Percentiles rank a stretch among this genome's conserved stretches.
Evolutionary conservation across 495 filamentous ascomycete genomes (phyloP).

Genomic region (Tuber indicum): DNA sequence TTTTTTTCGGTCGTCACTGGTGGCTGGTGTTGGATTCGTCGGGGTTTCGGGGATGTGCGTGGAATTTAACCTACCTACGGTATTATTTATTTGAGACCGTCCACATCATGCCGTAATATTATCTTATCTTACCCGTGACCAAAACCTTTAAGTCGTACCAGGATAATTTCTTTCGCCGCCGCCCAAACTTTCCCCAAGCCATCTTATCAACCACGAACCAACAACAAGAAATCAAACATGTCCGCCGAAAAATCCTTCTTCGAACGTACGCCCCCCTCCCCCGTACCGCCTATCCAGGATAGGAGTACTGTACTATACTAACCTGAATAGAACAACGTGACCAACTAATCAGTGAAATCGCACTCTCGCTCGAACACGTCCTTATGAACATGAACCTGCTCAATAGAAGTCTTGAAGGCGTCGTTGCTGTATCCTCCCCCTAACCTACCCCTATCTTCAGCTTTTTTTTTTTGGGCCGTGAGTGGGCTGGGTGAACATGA

Average conservation of each 20-base stretch:
- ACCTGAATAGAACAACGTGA: conserved; percentile 33
- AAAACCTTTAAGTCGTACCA: not conserved
- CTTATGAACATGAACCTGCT: conserved; percentile 94
- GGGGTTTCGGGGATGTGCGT: not conserved
- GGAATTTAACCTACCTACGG: not conserved
- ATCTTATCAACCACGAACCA: not conserved
- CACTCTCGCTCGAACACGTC: conserved; percentile 65
- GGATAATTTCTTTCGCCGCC: not conserved
- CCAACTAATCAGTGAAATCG: conserved; percentile 37
- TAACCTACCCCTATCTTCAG: not conserved
- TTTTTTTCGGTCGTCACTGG: not conserved
- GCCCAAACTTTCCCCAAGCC: not conserved
- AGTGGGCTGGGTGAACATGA: not conserved
- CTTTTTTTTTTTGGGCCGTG: not conserved
- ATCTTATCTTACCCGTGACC: not conserved
- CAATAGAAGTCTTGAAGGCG: conserved; percentile 83
- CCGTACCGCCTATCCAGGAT: not conserved
- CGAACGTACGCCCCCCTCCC: conserved; percentile 18
- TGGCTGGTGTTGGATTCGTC: not conserved
- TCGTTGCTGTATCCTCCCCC: conserved; percentile 63
- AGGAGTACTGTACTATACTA: not conserved
- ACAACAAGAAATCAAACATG: not conserved
- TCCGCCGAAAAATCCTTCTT: conserved; percentile 33
- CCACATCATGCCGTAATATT: not conserved
- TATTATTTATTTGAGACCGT: not conserved